phyloP scores from a whole-genome alignment of 2,329 filamentous ascomycete genomes.

The Pezicula neosporulosa region DNA sequence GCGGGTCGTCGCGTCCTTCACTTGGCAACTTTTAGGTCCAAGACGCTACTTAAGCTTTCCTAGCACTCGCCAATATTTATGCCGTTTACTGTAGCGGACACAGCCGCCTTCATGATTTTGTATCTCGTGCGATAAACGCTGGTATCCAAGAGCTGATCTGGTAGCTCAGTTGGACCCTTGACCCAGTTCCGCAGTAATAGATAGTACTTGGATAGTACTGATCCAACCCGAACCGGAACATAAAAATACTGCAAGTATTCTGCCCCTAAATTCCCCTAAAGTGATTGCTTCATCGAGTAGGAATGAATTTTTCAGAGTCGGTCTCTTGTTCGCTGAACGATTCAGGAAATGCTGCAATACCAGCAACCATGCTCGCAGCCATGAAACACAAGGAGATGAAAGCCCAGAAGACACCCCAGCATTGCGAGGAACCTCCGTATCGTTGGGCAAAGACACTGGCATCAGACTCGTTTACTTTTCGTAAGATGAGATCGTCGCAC shows the following conservation, averaged over 20 bases:
- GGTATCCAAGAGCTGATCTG: too few species aligned
- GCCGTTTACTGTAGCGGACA: too few species aligned
- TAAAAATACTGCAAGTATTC: neutral
- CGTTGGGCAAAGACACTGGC: slow-evolving; percentile 75
- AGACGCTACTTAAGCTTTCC: too few species aligned
- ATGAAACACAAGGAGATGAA: slow-evolving; percentile 70
- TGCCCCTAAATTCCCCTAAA: neutral
- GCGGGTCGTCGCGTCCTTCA: too few species aligned
- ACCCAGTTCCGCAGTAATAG: too few species aligned
- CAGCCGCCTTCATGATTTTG: too few species aligned
- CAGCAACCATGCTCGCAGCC: slow-evolving; percentile 70
- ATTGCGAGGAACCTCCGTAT: slow-evolving; percentile 76
- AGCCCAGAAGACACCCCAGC: slow-evolving; percentile 79
- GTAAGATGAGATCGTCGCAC: slow-evolving; percentile 76
- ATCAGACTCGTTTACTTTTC: slow-evolving; percentile 78
- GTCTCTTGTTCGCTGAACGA: slow-evolving; percentile 64
- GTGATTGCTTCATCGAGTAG: slow-evolving; percentile 11
- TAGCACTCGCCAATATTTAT: too few species aligned
- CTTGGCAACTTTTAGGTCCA: too few species aligned
- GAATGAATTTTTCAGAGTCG: slow-evolving; percentile 65
- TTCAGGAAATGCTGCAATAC: slow-evolving; percentile 72
- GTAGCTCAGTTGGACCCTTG: too few species aligned
- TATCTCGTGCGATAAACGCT: too few species aligned
- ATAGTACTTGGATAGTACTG: too few species aligned
- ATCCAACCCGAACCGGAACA: too few species aligned